These are phyloP conservation scores for Hyphodiscus sp. DNA, from an alignment of 2,329 filamentous ascomycete species.

Conservation along the genomic window DNA sequence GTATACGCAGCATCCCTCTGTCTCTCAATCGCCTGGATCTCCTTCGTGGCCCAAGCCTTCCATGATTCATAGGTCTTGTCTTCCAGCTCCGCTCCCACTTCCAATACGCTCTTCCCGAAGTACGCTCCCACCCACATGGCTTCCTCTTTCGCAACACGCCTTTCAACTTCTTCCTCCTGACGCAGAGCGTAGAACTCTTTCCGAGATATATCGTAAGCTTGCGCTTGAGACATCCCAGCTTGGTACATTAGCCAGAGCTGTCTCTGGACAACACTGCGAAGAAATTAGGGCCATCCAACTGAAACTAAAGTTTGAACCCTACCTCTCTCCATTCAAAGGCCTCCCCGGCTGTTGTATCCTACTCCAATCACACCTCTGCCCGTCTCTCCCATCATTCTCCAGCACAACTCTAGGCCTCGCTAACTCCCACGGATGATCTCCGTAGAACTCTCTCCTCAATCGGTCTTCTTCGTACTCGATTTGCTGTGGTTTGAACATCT, in stretches of 20 bases:
- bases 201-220: conserved; percentile 81
- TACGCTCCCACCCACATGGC: conserved; percentile 78
- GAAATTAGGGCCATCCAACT: conserved; percentile 10
- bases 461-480: conserved; percentile 79
- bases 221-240: conserved; percentile 49
- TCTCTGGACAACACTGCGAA: conserved; percentile 76
- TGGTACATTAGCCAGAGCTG: conserved; percentile 77
- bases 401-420: conserved; percentile 80
- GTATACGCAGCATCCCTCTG: conserved; percentile 38
- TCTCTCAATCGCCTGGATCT: conserved; percentile 38
- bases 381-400: conserved; percentile 80
- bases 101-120: conserved; percentile 71
- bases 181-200: conserved; percentile 86
- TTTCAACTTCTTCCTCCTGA: conserved; percentile 74
- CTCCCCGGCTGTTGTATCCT: conserved; percentile 67
- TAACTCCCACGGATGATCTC: conserved; percentile 95
- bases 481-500: conserved; percentile 71
- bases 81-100: conserved; percentile 78
- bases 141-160: conserved; percentile 80
- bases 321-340: conserved; percentile 80
- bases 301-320: conserved; percentile 20
- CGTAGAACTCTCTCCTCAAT: conserved; percentile 76
- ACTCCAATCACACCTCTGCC: conserved; percentile 72
- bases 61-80: conserved; percentile 74
- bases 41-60: conserved; percentile 67